phyloP scores from a whole-genome alignment of 2,329 filamentous ascomycete genomes.

The Ascochyta pisi region DNA sequence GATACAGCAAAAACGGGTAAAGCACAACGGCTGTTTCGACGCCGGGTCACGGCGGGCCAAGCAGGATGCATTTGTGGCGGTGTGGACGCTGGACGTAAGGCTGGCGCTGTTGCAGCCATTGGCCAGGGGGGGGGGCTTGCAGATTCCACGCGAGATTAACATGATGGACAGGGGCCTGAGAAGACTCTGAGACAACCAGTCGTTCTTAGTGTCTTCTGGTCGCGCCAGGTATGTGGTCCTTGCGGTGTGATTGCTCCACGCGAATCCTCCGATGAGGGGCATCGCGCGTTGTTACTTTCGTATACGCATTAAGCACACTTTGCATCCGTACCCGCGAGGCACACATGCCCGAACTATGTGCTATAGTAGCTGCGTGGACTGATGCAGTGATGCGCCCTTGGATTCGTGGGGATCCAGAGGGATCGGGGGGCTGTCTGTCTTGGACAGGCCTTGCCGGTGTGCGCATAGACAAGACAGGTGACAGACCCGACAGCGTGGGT shows the following conservation, averaged over 20 bases:
- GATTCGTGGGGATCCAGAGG: constrained; percentile 24
- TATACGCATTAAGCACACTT: constrained; percentile 14
- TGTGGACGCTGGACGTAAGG: constrained; percentile 42
- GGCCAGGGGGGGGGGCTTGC: constrained; percentile 38
- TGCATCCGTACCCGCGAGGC: constrained; percentile 19
- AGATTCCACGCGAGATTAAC: constrained; percentile 49
- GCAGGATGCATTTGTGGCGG: constrained; percentile 34
- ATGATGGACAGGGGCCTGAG: constrained; percentile 40
- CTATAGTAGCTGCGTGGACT: constrained; percentile 6
- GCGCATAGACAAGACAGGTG: constrained; percentile 19
- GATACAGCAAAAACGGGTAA: constrained; percentile 32
- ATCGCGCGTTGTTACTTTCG: constrained; percentile 24
- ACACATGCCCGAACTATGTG: constrained; percentile 12
- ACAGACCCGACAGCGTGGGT: constrained; percentile 30
- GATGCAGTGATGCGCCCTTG: constrained; percentile 21
- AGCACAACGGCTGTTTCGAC: constrained; percentile 46
- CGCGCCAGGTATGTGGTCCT: constrained; percentile 29
- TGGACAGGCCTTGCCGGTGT: constrained; percentile 12
- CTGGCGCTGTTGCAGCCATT: constrained; percentile 40
- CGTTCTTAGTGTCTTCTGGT: constrained; percentile 46
- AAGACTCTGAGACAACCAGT: constrained; percentile 45
- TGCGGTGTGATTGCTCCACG: constrained; percentile 35
- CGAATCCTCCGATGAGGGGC: constrained; percentile 39
- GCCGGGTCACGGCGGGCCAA: constrained; percentile 19
- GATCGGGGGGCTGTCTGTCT: constrained; percentile 6